phyloP scores from a whole-genome alignment of 495 filamentous ascomycete species.

The Parathielavia hyrcaniae region DNA sequence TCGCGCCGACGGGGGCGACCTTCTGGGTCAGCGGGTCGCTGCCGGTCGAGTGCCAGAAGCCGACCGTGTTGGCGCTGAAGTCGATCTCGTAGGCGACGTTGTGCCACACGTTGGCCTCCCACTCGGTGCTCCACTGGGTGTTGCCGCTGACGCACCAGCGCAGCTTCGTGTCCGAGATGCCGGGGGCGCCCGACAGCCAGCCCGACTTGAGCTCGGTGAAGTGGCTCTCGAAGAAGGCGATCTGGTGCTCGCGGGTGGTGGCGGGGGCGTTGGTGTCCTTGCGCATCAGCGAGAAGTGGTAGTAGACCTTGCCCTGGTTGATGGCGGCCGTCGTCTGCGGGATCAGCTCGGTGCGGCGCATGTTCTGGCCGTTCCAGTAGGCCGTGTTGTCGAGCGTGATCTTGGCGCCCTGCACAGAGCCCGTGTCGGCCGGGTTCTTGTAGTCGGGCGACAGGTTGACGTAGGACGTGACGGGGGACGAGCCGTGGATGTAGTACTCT shows the following conservation, averaged over 20 bases:
- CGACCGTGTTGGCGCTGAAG: constrained; percentile 55
- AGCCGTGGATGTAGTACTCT: constrained; percentile 67
- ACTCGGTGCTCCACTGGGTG: constrained; percentile 42
- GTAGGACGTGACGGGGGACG: constrained; percentile 48
- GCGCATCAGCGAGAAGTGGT: constrained; percentile 64
- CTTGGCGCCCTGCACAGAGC: constrained; percentile 58
- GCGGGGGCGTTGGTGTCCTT: constrained; percentile 53
- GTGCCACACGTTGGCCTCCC: constrained; percentile 60
- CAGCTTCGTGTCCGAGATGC: constrained; percentile 43
- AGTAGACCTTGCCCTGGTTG: constrained; percentile 56
- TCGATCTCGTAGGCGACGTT: constrained; percentile 69
- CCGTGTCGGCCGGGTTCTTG: constrained; percentile 63
- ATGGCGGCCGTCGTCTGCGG: constrained; percentile 61
- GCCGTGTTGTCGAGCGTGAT: constrained; percentile 61
- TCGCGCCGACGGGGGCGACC: constrained; percentile 50
- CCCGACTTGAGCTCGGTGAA: constrained; percentile 74
- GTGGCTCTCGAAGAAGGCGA: constrained; percentile 69
- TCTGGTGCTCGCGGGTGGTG: constrained; percentile 61
- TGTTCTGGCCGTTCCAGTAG: constrained; percentile 54
- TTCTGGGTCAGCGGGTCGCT: constrained; percentile 48
- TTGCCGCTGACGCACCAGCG: constrained; percentile 40
- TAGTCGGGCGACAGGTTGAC: constrained; percentile 49
- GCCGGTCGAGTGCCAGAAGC: constrained; percentile 64
- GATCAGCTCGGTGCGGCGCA: constrained; percentile 57
- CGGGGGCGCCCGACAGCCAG: constrained; percentile 53